Evolutionary conservation across 495 filamentous ascomycete genomes (phyloP).

Genomic region (Immersiella caudata): DNA sequence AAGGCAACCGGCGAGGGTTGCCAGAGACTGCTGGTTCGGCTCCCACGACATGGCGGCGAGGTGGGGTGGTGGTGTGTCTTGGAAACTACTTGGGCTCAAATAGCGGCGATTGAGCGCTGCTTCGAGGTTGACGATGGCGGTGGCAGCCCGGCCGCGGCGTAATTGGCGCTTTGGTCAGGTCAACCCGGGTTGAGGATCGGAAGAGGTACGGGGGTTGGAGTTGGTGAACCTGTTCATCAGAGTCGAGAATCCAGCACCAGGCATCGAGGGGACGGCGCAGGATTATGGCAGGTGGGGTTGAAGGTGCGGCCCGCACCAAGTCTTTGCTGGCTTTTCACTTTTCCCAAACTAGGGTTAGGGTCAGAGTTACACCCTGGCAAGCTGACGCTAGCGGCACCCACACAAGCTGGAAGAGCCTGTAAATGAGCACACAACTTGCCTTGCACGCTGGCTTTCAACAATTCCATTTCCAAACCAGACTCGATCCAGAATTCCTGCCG

Average conservation of each 20-base stretch:
- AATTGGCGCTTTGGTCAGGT: slow-evolving; percentile 9
- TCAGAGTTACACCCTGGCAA: neutral
- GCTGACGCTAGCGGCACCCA: neutral
- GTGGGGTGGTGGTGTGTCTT: slow-evolving; percentile 13
- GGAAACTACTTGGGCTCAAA: slow-evolving; percentile 8
- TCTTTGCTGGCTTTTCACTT: neutral
- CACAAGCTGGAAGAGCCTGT: neutral
- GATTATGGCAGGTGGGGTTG: slow-evolving; percentile 8
- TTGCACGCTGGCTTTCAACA: neutral
- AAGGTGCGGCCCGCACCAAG: neutral
- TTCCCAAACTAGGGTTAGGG: slow-evolving; percentile 6
- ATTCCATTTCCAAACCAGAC: neutral
- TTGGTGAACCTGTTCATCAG: slow-evolving; percentile 1
- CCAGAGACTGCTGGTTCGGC: slow-evolving; percentile 81
- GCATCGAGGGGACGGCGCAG: slow-evolving; percentile 2
- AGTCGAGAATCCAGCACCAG: slow-evolving; percentile 1
- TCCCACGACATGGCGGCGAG: slow-evolving; percentile 80
- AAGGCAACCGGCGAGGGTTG: slow-evolving; percentile 85
- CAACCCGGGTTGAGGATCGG: neutral
- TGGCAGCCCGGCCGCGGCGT: neutral
- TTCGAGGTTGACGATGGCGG: neutral
- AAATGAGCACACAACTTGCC: neutral
- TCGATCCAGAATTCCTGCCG: neutral
- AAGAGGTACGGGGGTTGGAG: neutral
- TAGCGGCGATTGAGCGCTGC: slow-evolving; percentile 12